Evolutionary conservation across 2,329 filamentous ascomycete species (phyloP), one percentile per base, ranked within the genome.

Genomic region (Penicillium occitanis): DNA sequence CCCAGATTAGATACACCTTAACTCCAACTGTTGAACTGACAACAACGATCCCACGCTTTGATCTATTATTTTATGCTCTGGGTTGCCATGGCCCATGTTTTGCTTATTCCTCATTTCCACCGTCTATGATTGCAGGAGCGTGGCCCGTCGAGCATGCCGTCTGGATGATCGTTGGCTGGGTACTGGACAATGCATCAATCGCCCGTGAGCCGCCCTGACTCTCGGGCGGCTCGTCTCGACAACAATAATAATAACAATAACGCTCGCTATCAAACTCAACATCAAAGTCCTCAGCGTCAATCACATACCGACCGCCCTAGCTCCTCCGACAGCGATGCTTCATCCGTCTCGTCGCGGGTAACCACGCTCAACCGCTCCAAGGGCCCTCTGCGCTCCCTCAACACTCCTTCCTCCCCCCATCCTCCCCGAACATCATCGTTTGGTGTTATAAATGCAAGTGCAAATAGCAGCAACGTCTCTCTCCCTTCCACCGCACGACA

Each of bases 311-410:
- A 44, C 65, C 78, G 78, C 48, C 77, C 79, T 58, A 75, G 73
- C 68, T 81, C 80, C 51, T 81, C 80, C 67, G 80, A 78, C 68
- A 66, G 65, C 40, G 79, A 82, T 75, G 77, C 80, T 65, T 84
- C 82, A 10, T 77, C 76, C 5, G 73, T 74, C 33, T 78, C 77
- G 13, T 83, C 80, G 55, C 79, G 79, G 71, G 75, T 81, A 66
- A 80, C 79, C 35, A 75, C 79, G 42, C 76, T 80, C 65, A 81
- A 79, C 44, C 76, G 77, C 14, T 73, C 76, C 37, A 80, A 80
- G 66, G 74, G 78, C 53, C 72, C 77, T 17, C 75, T 78, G 69
- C 70, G 74, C 70, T 70, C 74, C 64, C 71, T 73, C 70, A 73
- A 71, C 69, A 68, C 73, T 65, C 67, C 67, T 61, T 68, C 66